Base-by-base conservation (phyloP, 177 flowering plant species). In the Vitis hybrid region DNA sequence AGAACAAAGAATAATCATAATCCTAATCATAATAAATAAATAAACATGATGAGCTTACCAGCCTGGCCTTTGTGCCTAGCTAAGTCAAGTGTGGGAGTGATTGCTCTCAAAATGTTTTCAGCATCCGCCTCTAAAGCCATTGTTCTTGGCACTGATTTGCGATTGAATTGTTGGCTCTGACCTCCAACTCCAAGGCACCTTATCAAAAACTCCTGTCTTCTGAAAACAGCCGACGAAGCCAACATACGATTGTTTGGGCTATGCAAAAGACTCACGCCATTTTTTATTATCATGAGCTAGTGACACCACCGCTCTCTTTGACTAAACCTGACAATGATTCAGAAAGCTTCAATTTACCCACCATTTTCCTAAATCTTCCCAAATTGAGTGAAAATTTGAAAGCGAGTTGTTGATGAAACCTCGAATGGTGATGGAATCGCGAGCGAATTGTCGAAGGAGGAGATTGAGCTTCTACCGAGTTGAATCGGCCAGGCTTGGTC, bases 51-150 rank as follows among this genome's bases (percentile, higher is more conserved):
- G 52, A 30, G 67, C 69, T 70, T 45, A 95, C 99, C 98, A 55
- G 99, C 97, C 71, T 93, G 99, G 74, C 99, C 99, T 82, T 95
- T 93, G 71, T 95, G 86, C 62, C 82, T 81, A 62, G 70, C 79
- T 40, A 68, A 84, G 60, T 90, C 93, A 71, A 95, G 88, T 1
- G 69, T 13, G 0, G 98, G 99, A 69, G 95, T 87, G 26, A 95
- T 90, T 64, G 80, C 78, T 79, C 87, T 88, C 74, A 95, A 51
- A 76, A 90, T 76, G 59, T 64, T 70, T 74, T 82, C 83, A 59
- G 91, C 84, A 83, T 93, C 97, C 75, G 88, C 93, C 69, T 91
- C 97, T 49, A 84, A 32, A 60, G 70, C 54, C 49, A 69, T 78
- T 23, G 66, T n/a, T 50, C 50, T 70, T 51, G 57, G 72, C 72